phyloP scores from a whole-genome alignment of 1,139 yeast genomes.

The Lodderomyces theae region DNA sequence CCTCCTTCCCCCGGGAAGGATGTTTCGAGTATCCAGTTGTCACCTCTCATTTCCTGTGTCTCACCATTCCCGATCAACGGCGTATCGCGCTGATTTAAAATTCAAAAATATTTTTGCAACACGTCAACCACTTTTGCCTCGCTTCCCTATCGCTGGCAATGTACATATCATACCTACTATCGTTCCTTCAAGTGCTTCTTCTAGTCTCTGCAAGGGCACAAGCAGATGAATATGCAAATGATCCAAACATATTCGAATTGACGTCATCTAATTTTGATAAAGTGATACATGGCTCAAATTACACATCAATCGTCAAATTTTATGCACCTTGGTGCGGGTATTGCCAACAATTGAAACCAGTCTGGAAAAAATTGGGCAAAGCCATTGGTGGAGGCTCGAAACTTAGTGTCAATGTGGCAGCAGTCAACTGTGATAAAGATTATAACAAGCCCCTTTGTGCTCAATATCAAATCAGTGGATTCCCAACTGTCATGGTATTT shows the following conservation, averaged over 20 bases:
- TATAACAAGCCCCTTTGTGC: constrained; percentile 68
- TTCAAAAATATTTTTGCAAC: background rate
- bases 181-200: constrained; percentile 5
- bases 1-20: no score
- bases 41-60: background rate
- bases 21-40: no score
- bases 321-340: constrained; percentile 98
- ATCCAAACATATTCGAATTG: constrained; percentile 56
- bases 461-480: constrained; percentile 66
- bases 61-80: background rate
- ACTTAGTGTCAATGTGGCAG: constrained; percentile 66
- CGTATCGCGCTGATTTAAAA: background rate
- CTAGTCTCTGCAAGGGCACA: constrained; percentile 13
- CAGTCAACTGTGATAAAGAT: constrained; percentile 81
- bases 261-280: constrained; percentile 57
- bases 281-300: constrained; percentile 65
- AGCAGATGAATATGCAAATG: constrained; percentile 34
- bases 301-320: constrained; percentile 82
- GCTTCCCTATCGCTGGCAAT: background rate
- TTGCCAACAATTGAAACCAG: constrained; percentile 58
- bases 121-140: background rate
- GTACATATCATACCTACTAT: constrained; percentile 3
- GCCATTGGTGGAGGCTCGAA: constrained; percentile 45
- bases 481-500: constrained; percentile 78
- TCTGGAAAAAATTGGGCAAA: constrained; percentile 63